Conservation (phyloP, 2,329 filamentous ascomycete genomes). For the Talaromyces albobiverticillius region DNA sequence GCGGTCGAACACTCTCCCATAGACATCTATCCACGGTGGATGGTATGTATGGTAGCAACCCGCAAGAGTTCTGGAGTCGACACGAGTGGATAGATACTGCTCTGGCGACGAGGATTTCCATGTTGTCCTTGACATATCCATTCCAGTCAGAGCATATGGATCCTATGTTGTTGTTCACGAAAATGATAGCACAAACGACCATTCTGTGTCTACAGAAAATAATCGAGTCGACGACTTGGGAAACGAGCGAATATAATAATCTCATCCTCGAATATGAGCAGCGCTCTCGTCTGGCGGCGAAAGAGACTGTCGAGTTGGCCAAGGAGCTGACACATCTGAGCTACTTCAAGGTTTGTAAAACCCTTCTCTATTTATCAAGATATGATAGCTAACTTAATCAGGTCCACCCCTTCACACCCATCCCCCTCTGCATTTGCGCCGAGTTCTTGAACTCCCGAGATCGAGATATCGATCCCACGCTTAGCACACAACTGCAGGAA, state of each 20-base stretch:
- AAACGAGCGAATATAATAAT: slow-evolving; percentile 10
- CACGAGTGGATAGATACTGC: slow-evolving; percentile 19
- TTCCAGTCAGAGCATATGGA: slow-evolving; percentile 15
- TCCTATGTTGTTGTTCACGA: slow-evolving; percentile 20
- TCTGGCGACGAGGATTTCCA: slow-evolving; percentile 15
- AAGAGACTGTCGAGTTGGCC: slow-evolving; percentile 16
- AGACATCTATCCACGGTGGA: slow-evolving; percentile 16
- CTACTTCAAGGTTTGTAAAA: slow-evolving; percentile 16
- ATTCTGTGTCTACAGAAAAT: slow-evolving; percentile 18
- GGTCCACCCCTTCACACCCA: slow-evolving; percentile 19
- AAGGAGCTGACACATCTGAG: slow-evolving; percentile 16
- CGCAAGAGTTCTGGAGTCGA: slow-evolving; percentile 19
- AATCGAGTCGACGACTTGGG: slow-evolving; percentile 13
- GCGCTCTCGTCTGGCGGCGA: slow-evolving; percentile 13
- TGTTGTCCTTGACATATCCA: slow-evolving; percentile 17
- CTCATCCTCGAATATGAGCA: slow-evolving; percentile 13
- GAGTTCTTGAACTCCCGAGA: slow-evolving; percentile 16
- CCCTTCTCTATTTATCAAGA: neutral
- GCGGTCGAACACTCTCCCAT: slow-evolving; percentile 16
- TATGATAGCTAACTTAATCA: neutral
- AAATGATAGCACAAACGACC: slow-evolving; percentile 19
- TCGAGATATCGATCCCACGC: slow-evolving; percentile 12
- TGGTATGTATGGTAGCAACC: slow-evolving; percentile 16
- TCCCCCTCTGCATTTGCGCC: slow-evolving; percentile 17
- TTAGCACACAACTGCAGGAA: slow-evolving; percentile 14